Base-by-base conservation (phyloP, 306 rosid genomes). In the Spatholobus suberectus region DNA sequence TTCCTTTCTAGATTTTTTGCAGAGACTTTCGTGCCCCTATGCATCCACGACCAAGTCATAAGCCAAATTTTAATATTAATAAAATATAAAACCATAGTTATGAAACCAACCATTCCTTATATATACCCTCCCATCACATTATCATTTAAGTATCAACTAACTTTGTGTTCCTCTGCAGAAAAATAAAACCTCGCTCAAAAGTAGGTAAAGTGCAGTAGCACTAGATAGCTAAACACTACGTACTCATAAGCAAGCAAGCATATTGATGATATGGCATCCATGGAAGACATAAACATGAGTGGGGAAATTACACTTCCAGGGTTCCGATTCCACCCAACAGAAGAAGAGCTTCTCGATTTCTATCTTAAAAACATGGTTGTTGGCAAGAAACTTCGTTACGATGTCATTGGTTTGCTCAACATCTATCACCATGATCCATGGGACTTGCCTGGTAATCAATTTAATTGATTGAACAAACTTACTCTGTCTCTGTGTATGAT, bases 311-410 rank as follows among this genome's bases (percentile, higher is more conserved):
- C 88, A 32, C 97, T 96, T 80, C 99, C 99, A 0, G 99, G 99
- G 0, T 96, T 96, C 68, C 77, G 99, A 5, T 96, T 96, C 81
- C 99, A 96, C 68, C 99, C 99, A 0, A 96, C 99, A 0, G 99
- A 96, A 58, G 98, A 96, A 84, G 99, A 96, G 37, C 97, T 96
- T 9, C 90, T 96, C 7, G 94, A 96, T 51, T 96, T 91, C 85
- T 96, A 96, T 47, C 93, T 96, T n/a, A 96, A 89, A 15, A 89
- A 83, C 55, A 86, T 89, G 88, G 88, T 96, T 4, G 73, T 75
- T 5, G 99, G 97, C 17, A 94, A 90, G 73, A 81, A 87, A 69
- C 74, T 87, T 77, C 86, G 90, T 3, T 94, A 73, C 6, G 97
- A 96, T 35, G 87, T 93, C 71, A 96, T 96, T 26, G 97, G 94